These are phyloP conservation scores for Trichophyton rubrum DNA, from an alignment of 2,329 filamentous ascomycete genomes.

Conservation along the genomic window DNA sequence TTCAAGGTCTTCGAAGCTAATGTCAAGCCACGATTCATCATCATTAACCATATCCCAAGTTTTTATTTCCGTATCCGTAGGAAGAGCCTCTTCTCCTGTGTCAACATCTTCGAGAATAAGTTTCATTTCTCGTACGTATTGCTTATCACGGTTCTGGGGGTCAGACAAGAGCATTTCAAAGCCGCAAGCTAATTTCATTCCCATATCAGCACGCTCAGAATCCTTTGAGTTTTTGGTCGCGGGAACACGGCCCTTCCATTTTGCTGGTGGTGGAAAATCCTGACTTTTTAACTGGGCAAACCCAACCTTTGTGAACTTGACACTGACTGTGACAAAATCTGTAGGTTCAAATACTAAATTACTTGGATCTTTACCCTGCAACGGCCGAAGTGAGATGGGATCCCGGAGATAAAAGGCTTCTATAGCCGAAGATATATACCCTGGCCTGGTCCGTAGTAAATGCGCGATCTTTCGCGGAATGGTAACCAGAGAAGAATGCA, in stretches of 20 bases:
- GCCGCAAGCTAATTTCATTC: constrained; percentile 82
- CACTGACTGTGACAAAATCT: constrained; percentile 68
- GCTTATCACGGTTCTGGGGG: constrained; percentile 54
- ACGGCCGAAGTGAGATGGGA: constrained; percentile 57
- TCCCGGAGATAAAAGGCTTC: constrained; percentile 92
- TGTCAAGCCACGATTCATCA: constrained; percentile 82
- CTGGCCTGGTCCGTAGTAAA: constrained; percentile 61
- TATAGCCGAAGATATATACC: constrained; percentile 66
- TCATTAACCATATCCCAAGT: constrained; percentile 62
- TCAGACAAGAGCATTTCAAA: constrained; percentile 75
- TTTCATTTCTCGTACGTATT: constrained; percentile 59
- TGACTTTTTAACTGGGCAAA: constrained; percentile 87
- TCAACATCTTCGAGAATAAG: constrained; percentile 64
- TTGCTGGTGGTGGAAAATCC: constrained; percentile 55
- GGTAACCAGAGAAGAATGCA: constrained; percentile 62
- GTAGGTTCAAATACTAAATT: constrained; percentile 56
- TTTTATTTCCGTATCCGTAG: constrained; percentile 59
- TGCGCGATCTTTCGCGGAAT: constrained; percentile 73
- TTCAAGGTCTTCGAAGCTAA: constrained; percentile 82
- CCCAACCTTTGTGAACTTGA: constrained; percentile 74
- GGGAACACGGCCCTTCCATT: constrained; percentile 39
- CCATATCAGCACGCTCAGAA: constrained; percentile 46
- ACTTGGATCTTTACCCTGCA: constrained; percentile 45
- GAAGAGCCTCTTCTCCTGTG: constrained; percentile 58
- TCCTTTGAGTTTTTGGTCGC: constrained; percentile 33